A percentile compares a stretch with the other conserved stretches of the same genome.
Conservation (phyloP, 306 rosid genomes). For the Sicyos edulis region DNA sequence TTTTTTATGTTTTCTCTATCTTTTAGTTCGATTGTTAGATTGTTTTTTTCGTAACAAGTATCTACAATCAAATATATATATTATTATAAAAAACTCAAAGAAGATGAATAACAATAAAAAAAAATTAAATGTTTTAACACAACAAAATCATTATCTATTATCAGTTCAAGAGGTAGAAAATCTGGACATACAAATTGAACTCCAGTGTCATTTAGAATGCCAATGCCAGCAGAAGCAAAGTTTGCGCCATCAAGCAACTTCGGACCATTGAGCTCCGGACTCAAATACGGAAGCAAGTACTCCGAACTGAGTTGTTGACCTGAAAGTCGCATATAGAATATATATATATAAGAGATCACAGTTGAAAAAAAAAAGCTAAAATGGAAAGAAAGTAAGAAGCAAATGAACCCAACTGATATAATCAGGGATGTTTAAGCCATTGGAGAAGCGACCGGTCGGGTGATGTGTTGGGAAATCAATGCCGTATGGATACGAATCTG, state of each 20-base stretch:
- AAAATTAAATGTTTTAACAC: too few species aligned
- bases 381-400: background rate
- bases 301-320: conserved; percentile 62
- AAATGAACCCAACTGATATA: conserved; percentile 39
- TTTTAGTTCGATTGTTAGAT: too few species aligned
- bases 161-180: background rate
- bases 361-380: too few species aligned
- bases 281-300: conserved; percentile 56
- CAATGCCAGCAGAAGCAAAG: conserved; percentile 92
- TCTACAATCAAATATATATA: too few species aligned
- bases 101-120: background rate
- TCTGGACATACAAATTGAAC: conserved; percentile 50
- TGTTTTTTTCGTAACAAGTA: too few species aligned
- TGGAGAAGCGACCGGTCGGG: conserved; percentile 89
- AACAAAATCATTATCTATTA: background rate
- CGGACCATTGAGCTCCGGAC: conserved; percentile 50
- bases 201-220: conserved; percentile 88
- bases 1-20: too few species aligned
- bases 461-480: conserved; percentile 59
- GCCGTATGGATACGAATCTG: conserved; percentile 78
- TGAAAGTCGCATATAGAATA: conserved; percentile 15
- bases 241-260: conserved; percentile 76
- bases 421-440: conserved; percentile 86
- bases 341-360: too few species aligned
- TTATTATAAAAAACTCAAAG: too few species aligned